A percentile compares a stretch with the other conserved stretches of the same genome.
Conservation (phyloP, 208 protist species). For the Vickermania spadyakhi region DNA sequence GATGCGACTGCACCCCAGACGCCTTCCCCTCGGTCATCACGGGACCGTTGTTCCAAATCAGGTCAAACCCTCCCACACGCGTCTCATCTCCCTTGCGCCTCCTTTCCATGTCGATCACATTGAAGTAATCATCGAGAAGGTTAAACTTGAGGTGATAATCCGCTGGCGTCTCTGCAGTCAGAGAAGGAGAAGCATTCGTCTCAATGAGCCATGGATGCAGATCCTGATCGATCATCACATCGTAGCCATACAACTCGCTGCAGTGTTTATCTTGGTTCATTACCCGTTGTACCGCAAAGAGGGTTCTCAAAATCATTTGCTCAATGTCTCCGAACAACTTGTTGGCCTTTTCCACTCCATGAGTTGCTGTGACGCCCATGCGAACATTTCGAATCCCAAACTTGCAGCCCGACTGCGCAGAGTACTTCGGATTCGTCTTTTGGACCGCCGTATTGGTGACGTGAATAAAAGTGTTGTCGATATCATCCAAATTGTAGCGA, state of each 20-base stretch:
- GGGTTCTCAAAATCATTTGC: slow-evolving; percentile 79
- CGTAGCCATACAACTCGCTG: slow-evolving; percentile 89
- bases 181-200: slow-evolving; percentile 88
- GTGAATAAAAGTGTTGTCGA: slow-evolving; percentile 93
- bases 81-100: slow-evolving; percentile 59
- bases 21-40: background rate
- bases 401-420: slow-evolving; percentile 68
- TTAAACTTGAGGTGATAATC: slow-evolving; percentile 95
- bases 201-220: slow-evolving; percentile 87
- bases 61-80: slow-evolving; percentile 83
- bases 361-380: slow-evolving; percentile 71
- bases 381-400: slow-evolving; percentile 78
- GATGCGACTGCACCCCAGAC: slow-evolving; percentile 25
- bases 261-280: slow-evolving; percentile 82
- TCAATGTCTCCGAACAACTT: slow-evolving; percentile 91
- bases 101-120: slow-evolving; percentile 83
- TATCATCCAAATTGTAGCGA: slow-evolving; percentile 85
- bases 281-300: slow-evolving; percentile 73
- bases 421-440: slow-evolving; percentile 92
- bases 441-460: slow-evolving; percentile 97
- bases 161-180: slow-evolving; percentile 87
- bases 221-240: slow-evolving; percentile 85
- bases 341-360: slow-evolving; percentile 73
- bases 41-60: slow-evolving; percentile 82
- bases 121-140: slow-evolving; percentile 91